These are phyloP conservation scores for Penicillium fuscoglaucum DNA, from an alignment of 2,329 filamentous ascomycete species.

Conservation along the genomic window DNA sequence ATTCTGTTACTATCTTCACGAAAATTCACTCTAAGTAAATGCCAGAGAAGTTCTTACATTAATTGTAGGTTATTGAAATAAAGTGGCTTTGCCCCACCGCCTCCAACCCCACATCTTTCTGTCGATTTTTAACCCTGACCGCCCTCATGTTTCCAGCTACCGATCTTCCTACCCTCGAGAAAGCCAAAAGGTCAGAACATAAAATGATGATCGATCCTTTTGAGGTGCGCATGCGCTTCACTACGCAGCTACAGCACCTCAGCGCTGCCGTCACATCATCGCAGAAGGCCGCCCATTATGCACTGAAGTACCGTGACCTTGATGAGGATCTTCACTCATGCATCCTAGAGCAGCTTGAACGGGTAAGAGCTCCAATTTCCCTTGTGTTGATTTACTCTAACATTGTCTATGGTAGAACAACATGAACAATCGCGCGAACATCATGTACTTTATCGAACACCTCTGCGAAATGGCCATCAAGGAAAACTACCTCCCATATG, in stretches of 20 bases:
- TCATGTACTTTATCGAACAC: conserved; percentile 98
- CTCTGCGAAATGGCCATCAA: conserved; percentile 83
- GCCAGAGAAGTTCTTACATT: background rate
- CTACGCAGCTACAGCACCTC: conserved; percentile 80
- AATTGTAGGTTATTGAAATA: background rate
- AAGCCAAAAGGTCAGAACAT: background rate
- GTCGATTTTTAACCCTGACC: background rate
- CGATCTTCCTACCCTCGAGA: background rate
- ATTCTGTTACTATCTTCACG: conserved; percentile 1
- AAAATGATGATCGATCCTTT: conserved; percentile 79
- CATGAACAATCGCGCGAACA: conserved; percentile 97
- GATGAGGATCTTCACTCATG: conserved; percentile 97
- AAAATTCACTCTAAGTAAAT: background rate
- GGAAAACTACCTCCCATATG: conserved; percentile 75
- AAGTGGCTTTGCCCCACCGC: background rate
- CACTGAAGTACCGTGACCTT: conserved; percentile 88
- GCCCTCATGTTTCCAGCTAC: conserved; percentile 5
- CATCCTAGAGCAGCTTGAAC: conserved; percentile 92
- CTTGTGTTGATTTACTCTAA: background rate
- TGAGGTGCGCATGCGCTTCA: conserved; percentile 98
- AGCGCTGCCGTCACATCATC: conserved; percentile 87
- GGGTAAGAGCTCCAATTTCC: conserved; percentile 51
- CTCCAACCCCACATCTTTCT: background rate
- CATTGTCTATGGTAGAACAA: conserved; percentile 61
- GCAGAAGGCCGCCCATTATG: conserved; percentile 92